Base-by-base conservation (phyloP, 169 alveolate genomes). In the Plasmodium inui region DNA sequence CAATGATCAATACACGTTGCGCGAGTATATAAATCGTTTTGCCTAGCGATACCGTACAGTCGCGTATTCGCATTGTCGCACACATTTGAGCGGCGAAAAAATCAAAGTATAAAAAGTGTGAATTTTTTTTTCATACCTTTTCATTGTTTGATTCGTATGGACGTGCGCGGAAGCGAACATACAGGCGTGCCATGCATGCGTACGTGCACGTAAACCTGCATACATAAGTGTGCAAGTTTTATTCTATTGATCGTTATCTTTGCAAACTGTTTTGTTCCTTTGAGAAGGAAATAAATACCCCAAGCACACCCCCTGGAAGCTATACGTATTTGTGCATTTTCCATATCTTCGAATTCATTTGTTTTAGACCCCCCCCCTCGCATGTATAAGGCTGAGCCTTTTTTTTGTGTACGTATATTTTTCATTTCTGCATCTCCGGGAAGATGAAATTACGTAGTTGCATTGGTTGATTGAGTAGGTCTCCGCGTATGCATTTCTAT, bases 361-460 rank as follows among this genome's bases (percentile, higher is more conserved):
- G 12, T 61, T 61, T 19, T 61, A 9, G 4, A 8, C 9, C 76
- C 34, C 76, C 28, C 34, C 76, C 39, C 0, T 67, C 17, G 41
- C 76, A 26, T 28, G 37, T 28, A 19, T 26, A 67, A 26, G 37
- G 76, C 37, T 22, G 14, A 22, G 30, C 9, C 37, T 26, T 67
- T 67, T 67, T 67, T 67, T 4, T 19, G 76, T 19, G 76, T 22
- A 26, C 19, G 76, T 28, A 22, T 7, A 28, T 67, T 67, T 67
- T 22, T 28, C 76, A 50, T 50, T 50, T 50, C 14, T 67, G 5
- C 76, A 67, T 67, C n/a, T 74, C 22, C 19, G 57, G 34, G 44
- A 74, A 74, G 44, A n/a, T 34, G 83, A 74, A 74, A 39, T 74
- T 74, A 26, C 55, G 44, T 74, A 34, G 22, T 74, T 74, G 39